These are phyloP conservation scores for Danielia reshetovae DNA, from an alignment of 805 yeast genomes.

Conservation along the genomic window DNA sequence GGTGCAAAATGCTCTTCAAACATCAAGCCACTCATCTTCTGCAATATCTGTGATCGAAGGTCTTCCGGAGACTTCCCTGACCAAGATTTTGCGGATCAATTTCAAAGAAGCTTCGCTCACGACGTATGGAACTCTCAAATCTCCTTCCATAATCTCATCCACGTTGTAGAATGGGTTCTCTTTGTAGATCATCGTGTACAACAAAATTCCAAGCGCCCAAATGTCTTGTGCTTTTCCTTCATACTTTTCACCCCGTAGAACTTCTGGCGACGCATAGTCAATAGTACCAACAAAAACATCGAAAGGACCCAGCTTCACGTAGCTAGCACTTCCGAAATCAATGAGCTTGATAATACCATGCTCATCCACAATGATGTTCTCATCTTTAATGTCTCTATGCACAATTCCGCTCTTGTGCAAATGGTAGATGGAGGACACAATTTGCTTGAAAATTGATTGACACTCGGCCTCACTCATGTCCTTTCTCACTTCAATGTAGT, in stretches of 20 bases:
- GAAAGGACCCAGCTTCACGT: constrained; percentile 86
- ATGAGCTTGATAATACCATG: constrained; percentile 78
- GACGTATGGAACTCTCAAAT: constrained; percentile 64
- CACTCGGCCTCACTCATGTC: constrained; percentile 79
- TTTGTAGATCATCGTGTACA: constrained; percentile 85
- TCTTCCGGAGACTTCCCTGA: constrained; percentile 61
- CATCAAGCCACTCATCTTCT: constrained; percentile 62
- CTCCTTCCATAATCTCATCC: constrained; percentile 93
- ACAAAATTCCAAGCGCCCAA: constrained; percentile 92
- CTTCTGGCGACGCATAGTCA: constrained; percentile 98
- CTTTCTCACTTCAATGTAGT: constrained; percentile 80
- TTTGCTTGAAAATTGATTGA: constrained; percentile 71
- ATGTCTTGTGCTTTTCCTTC: constrained; percentile 94
- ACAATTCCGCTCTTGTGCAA: constrained; percentile 83
- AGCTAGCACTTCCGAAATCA: constrained; percentile 95
- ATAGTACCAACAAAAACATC: constrained; percentile 97
- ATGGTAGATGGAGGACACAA: constrained; percentile 74
- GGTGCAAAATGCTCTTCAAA: constrained; percentile 3
- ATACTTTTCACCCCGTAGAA: constrained; percentile 80
- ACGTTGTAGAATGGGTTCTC: constrained; percentile 95
- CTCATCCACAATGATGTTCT: constrained; percentile 83
- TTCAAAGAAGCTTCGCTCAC: constrained; percentile 58
- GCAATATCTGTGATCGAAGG: constrained; percentile 72
- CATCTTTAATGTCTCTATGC: constrained; percentile 94
- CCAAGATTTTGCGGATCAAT: constrained; percentile 61